Conservation (phyloP, 257 asterid genomes). For the Parsonsia alboflavescens region DNA sequence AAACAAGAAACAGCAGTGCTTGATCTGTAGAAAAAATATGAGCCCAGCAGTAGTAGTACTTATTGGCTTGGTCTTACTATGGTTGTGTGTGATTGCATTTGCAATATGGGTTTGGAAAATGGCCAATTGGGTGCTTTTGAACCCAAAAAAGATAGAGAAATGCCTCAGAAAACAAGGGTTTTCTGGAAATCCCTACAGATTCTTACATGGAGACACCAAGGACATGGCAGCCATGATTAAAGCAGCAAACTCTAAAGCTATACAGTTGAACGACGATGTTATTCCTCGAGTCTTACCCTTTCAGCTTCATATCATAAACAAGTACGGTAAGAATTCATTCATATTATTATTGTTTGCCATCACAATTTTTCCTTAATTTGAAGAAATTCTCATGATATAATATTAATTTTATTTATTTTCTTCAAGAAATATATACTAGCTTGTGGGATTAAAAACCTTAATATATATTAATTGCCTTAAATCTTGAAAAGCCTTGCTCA, state of each 20-base stretch:
- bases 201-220: slow-evolving; percentile 44
- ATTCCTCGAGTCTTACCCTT: slow-evolving; percentile 7
- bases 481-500: too few species aligned
- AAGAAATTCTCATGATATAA: too few species aligned
- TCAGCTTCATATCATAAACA: neutral
- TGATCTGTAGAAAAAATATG: neutral
- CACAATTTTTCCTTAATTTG: too few species aligned
- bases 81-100: slow-evolving; percentile 1
- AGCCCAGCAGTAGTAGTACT: neutral
- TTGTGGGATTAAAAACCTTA: neutral
- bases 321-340: slow-evolving; percentile 5
- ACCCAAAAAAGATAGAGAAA: slow-evolving; percentile 39
- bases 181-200: slow-evolving; percentile 41
- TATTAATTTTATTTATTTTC: too few species aligned
- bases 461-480: too few species aligned
- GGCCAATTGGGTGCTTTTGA: slow-evolving; percentile 45
- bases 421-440: too few species aligned
- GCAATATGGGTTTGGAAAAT: slow-evolving; percentile 30
- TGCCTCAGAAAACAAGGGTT: slow-evolving; percentile 45
- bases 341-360: too few species aligned
- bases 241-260: slow-evolving; percentile 36
- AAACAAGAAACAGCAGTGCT: neutral
- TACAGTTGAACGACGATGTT: slow-evolving; percentile 33
- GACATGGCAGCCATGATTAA: slow-evolving; percentile 40
- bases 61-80: neutral